Evolutionary conservation across 1,139 yeast genomes (phyloP), one percentile per base, ranked within the genome.

Genomic region (Lodderomyces jiufengensis): DNA sequence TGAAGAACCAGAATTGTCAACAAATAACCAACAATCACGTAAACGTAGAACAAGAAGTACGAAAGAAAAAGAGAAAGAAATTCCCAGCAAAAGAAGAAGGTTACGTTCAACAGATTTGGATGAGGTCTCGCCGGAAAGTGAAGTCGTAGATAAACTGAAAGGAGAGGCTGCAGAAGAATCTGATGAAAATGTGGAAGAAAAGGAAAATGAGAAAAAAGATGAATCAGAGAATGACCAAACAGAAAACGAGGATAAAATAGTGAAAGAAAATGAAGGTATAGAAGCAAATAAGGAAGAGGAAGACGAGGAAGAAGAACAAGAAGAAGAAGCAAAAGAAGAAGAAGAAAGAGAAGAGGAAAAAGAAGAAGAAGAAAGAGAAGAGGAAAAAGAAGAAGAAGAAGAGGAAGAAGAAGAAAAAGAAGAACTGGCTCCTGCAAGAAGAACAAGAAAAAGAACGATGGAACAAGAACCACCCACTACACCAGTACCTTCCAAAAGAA

Each of bases 401-500:
- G 46, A 44, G n/a, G 52, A 45, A 15, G 53, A 48, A 5, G 54
- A 46, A n/a, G 51, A 45, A 32, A 24, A 31, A 6, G 29, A 38
- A 20, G 33, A 35, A 20, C 33, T 38, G 12, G 36, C 42, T 4
- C 33, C 39, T 14, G 38, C 44, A n/a, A 42, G 41, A 29, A 33
- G 49, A 31, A 45, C 46, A 15, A 42, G 46, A 29, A 43, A 52
- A 45, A 25, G 51, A 42, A 36, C 26, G 25, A 13, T 27, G 9
- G 31, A 40, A 4, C 29, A 33, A 9, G 43, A 46, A 14, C 40
- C 41, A 31, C 41, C 29, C 28, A 34, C 26, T 35, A 36, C 37
- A 15, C 28, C 53, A 5, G 40, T 46, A 7, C 36, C 38, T 11
- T 44, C 56, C 3, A 55, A 61, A 38, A 46, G 66, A 21, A 59